Evolutionary conservation across 768 basidiomycete species (phyloP).

Genomic region (Chalciporus pseudorubinellus): DNA sequence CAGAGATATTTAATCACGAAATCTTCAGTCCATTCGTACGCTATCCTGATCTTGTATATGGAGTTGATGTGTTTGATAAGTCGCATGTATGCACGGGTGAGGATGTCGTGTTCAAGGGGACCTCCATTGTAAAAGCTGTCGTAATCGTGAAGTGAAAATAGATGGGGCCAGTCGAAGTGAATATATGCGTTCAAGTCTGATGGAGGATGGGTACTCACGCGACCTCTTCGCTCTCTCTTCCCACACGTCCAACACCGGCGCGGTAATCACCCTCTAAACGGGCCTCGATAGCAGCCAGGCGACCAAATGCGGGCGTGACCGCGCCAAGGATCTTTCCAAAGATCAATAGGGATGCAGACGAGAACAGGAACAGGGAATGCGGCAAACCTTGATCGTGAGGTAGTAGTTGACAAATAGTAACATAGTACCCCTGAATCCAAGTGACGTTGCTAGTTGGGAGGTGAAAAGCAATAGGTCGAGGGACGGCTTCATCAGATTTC

Average conservation of each 20-base stretch:
- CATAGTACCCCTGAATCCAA: slow-evolving; percentile 81
- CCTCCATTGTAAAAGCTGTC: slow-evolving; percentile 91
- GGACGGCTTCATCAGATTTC: slow-evolving; percentile 89
- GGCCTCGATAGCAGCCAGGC: slow-evolving; percentile 84
- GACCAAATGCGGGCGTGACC: slow-evolving; percentile 91
- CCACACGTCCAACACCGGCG: slow-evolving; percentile 80
- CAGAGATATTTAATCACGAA: slow-evolving; percentile 96
- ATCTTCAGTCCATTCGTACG: slow-evolving; percentile 95
- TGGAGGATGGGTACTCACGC: slow-evolving; percentile 52
- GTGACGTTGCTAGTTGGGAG: slow-evolving; percentile 80
- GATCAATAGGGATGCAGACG: not conserved
- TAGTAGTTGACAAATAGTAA: slow-evolving; percentile 84
- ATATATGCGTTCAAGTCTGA: not conserved
- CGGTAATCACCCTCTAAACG: slow-evolving; percentile 90
- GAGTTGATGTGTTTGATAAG: slow-evolving; percentile 88
- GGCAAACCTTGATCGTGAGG: slow-evolving; percentile 56
- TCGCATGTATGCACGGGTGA: slow-evolving; percentile 71
- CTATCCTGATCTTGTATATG: slow-evolving; percentile 92
- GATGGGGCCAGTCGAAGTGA: not conserved
- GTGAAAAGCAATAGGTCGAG: slow-evolving; percentile 92
- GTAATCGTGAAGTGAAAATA: too few species aligned
- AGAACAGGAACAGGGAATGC: not conserved
- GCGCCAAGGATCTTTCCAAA: slow-evolving; percentile 58
- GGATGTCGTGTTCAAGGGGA: slow-evolving; percentile 73
- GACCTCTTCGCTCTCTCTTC: slow-evolving; percentile 88